Evolutionary conservation across 1,284 basidiomycete genomes (phyloP).

Genomic region (Fomitopsis palustris): DNA sequence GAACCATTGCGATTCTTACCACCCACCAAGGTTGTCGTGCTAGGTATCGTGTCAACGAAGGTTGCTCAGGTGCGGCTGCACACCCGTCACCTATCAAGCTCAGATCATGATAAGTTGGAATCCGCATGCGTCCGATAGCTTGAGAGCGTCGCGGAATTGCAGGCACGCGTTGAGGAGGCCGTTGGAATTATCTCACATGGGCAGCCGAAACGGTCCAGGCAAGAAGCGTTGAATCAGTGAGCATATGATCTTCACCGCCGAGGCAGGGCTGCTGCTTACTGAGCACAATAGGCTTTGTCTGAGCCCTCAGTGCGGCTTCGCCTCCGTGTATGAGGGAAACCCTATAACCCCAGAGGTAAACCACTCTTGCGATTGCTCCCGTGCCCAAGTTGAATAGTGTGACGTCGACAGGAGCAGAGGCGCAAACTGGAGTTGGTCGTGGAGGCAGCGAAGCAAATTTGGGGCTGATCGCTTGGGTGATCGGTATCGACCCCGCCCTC

Average conservation of each 20-base stretch:
- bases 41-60: slow-evolving; percentile 79
- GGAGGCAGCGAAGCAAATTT: slow-evolving; percentile 49
- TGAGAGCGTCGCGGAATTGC: slow-evolving; percentile 56
- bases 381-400: not conserved
- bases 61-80: slow-evolving; percentile 43
- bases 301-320: slow-evolving; percentile 75
- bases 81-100: not conserved
- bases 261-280: not conserved
- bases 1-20: slow-evolving; percentile 65
- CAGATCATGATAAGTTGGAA: not conserved
- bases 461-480: slow-evolving; percentile 24
- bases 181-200: slow-evolving; percentile 54
- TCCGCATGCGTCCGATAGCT: slow-evolving; percentile 34
- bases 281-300: slow-evolving; percentile 48
- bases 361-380: slow-evolving; percentile 10
- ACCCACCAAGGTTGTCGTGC: slow-evolving; percentile 59
- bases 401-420: slow-evolving; percentile 21
- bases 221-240: slow-evolving; percentile 56
- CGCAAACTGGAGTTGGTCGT: slow-evolving; percentile 51
- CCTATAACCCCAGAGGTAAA: slow-evolving; percentile 52
- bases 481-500: not conserved
- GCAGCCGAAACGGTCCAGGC: slow-evolving; percentile 45
- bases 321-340: slow-evolving; percentile 65
- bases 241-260: slow-evolving; percentile 17
- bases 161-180: slow-evolving; percentile 59